Base-by-base conservation (phyloP, 768 basidiomycete species). In the Chiua virens region DNA sequence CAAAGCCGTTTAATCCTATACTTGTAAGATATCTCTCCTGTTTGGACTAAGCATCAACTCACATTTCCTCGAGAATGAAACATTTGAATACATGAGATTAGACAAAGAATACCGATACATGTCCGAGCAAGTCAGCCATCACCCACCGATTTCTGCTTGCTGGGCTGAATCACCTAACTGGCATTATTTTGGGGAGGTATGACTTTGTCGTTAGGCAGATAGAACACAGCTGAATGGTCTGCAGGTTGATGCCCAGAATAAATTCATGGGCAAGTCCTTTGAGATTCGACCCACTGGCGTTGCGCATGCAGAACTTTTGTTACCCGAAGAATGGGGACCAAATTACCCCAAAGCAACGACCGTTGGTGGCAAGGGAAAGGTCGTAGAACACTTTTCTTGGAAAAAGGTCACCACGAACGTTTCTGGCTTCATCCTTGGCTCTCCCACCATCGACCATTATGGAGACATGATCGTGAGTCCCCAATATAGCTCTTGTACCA, bases 1-100 rank as follows among this genome's bases (percentile, higher is more conserved):
- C 95, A 13, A 97, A 98, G 69, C 95, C 94, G 2, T 97, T 97
- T 72, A 97, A 97, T 68, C 95, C 93, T 7, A 91, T 96, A 85
- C 81, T 97, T 49, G 89, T 91, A 53, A 45, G 86, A 21, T 9
- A 15, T 45, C 25, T 27, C 34, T 36, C 15, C 15, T 17, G 27
- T 20, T 25, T 25, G 18, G 8, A 35, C 9, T 47, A 27, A 30
- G 34, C 47, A 14, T 36, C 4, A 21, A 18, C 39, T 52, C 47
- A 38, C 20, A 15, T 23, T 18, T 23, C 6, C 10, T 14, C 34
- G 60, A 93, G 83, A 82, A 86, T 62, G 95, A 98, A 70, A 95
- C 93, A 3, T 98, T 96, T 59, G 95, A 98, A 70, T 95, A 97
- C 63, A 92, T 90, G 30, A 77, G 88, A 47, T 67, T 90, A 30